These are phyloP conservation scores for Asterella californica DNA, from an alignment of 225 moss, liverwort and hornwort genomes.

Conservation along the genomic window DNA sequence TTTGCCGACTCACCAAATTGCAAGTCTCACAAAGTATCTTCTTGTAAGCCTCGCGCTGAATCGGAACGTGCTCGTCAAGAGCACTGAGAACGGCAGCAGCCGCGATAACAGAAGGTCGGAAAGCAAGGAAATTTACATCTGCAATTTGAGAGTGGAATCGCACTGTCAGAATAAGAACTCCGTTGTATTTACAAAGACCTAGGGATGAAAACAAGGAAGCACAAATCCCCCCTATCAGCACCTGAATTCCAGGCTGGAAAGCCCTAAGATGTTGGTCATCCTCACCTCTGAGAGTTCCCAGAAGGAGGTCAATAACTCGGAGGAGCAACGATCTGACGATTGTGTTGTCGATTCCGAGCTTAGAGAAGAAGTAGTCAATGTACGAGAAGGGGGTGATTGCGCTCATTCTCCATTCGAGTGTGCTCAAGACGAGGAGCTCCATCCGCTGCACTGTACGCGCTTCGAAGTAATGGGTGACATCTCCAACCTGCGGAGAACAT, in stretches of 20 bases:
- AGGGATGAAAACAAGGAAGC: not conserved
- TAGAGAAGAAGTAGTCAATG: conserved; percentile 81
- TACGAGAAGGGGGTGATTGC: conserved; percentile 85
- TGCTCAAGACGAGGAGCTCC: conserved; percentile 87
- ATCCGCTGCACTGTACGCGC: conserved; percentile 84
- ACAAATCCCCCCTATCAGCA: not conserved
- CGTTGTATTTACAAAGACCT: not conserved
- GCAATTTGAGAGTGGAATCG: conserved; percentile 15
- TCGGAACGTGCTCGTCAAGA: conserved; percentile 53
- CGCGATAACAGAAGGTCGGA: conserved; percentile 72
- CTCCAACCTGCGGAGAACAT: conserved; percentile 53
- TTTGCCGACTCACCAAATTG: conserved; percentile 48
- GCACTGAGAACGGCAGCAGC: conserved; percentile 68
- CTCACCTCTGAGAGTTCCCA: conserved; percentile 59
- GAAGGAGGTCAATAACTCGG: conserved; percentile 76
- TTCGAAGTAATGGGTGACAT: conserved; percentile 77
- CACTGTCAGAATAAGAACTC: conserved; percentile 5
- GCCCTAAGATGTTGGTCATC: not conserved
- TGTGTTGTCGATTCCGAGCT: conserved; percentile 65
- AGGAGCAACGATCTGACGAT: conserved; percentile 64
- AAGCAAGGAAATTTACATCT: conserved; percentile 65
- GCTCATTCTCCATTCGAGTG: conserved; percentile 92
- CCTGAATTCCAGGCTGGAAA: not conserved
- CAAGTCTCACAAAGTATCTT: conserved; percentile 50
- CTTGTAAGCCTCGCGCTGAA: conserved; percentile 47